Base-by-base conservation (phyloP, 257 asterid species). In the Coffea eugenioides region DNA sequence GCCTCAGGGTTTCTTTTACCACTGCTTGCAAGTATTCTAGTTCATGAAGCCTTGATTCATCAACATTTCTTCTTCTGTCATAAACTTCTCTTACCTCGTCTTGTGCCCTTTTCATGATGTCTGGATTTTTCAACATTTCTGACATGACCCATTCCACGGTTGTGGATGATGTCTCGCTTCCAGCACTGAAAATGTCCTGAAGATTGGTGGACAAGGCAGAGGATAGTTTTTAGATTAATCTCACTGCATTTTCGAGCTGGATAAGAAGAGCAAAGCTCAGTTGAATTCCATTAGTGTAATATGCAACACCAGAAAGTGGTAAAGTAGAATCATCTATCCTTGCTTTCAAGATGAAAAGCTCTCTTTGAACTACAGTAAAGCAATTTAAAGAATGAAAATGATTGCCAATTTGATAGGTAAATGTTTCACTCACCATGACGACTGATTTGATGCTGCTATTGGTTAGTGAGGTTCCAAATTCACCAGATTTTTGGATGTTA, bases 401-500 rank as follows among this genome's bases (percentile, higher is more conserved):
- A 31, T 31, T 31, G 34, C 34, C 34, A 31, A 31, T 31, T 31
- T 52, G 3, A 14, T 8, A 16, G 1, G 16, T 14, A 20, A 14
- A 2, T 15, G 16, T 8, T 2, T 49, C 14, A 56, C 86, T 83
- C 71, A 87, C 87, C 12, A 83, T 81, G 8, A 85, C 59, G 67
- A 87, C 49, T 3, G 87, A 89, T 80, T 49, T 49, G 12, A 49
- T 39, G 54, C 81, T 87, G 83, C 83, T 81, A 82, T 6, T 52
- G 36, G 0, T 85, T 81, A 8, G 85, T 70, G 2, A 87, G 89
- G 23, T 80, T 73, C 14, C 80, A 5, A 80, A 83, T 48, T 70
- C 84, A 2, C 61, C 76, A 57, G 72, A 76, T 8, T 51, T 66
- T 79, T 85, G 51, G 7, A 10, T 52, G 18, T 54, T 69, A 1